These are phyloP conservation scores for Capsicum rhomboideum DNA, from an alignment of 257 asterid genomes.

Conservation along the genomic window DNA sequence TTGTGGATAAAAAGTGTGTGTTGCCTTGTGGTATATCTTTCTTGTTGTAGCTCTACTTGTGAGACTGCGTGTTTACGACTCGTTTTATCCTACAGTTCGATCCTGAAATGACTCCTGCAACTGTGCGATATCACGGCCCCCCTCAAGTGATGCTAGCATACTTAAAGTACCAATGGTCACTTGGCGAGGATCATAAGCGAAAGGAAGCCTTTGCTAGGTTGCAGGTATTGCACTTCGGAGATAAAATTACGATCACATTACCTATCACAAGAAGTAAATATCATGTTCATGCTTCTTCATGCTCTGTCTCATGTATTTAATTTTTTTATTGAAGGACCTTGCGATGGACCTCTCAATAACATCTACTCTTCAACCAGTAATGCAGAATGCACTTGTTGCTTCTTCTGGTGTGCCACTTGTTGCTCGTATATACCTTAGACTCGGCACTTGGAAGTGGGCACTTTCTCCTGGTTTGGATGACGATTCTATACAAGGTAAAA, in stretches of 20 bases:
- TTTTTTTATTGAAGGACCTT: constrained; percentile 55
- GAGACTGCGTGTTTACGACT: background rate
- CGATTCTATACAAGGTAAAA: constrained; percentile 79
- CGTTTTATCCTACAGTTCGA: constrained; percentile 53
- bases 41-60: background rate
- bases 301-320: constrained; percentile 3
- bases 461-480: constrained; percentile 90
- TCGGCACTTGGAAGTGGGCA: constrained; percentile 96
- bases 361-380: constrained; percentile 50
- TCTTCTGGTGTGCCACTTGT: constrained; percentile 63
- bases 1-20: background rate
- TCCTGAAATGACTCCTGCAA: constrained; percentile 82
- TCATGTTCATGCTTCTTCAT: background rate
- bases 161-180: constrained; percentile 95
- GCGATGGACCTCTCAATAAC: constrained; percentile 75
- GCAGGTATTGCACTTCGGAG: constrained; percentile 45
- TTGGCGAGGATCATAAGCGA: constrained; percentile 93
- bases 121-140: constrained; percentile 76
- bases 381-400: constrained; percentile 47
- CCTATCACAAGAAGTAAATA: background rate
- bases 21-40: background rate
- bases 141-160: constrained; percentile 97
- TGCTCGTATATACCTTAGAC: constrained; percentile 78
- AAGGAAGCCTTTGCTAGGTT: constrained; percentile 79
- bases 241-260: background rate